A percentile compares a stretch with the other conserved stretches of the same genome.
These are phyloP conservation scores for Pezicula radicicola DNA, from an alignment of 2,329 filamentous ascomycete species.

Conservation along the genomic window DNA sequence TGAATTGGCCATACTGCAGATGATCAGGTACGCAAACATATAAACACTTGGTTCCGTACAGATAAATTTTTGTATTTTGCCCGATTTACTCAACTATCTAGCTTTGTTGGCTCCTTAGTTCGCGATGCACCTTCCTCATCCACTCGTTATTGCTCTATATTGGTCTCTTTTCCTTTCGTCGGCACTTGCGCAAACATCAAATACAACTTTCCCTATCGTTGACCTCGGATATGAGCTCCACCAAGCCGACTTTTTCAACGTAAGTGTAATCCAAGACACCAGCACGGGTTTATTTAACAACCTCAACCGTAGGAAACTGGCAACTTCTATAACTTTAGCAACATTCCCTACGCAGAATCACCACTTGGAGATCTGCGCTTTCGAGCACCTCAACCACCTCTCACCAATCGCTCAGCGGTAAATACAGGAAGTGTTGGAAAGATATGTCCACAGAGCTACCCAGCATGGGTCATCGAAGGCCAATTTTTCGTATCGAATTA, in stretches of 20 bases:
- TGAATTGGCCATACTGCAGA: no score
- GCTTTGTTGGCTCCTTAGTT: no score
- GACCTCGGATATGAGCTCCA: background rate
- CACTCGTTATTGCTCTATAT: no score
- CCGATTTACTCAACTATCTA: no score
- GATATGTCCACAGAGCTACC: slow-evolving; percentile 31
- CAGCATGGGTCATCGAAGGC: slow-evolving; percentile 31
- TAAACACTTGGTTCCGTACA: no score
- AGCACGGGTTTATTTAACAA: no score
- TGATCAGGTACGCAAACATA: no score
- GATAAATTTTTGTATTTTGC: no score
- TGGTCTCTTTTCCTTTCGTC: background rate
- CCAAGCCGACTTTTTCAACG: background rate
- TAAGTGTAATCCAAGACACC: background rate
- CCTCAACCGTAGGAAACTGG: background rate
- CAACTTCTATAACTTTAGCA: slow-evolving; percentile 10
- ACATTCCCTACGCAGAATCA: slow-evolving; percentile 39
- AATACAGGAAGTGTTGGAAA: slow-evolving; percentile 25
- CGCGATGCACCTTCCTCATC: no score
- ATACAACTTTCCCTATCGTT: background rate
- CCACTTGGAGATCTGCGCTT: slow-evolving; percentile 39
- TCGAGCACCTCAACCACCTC: slow-evolving; percentile 33
- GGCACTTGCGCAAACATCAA: background rate
- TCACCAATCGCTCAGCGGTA: slow-evolving; percentile 19
- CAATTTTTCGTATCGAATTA: slow-evolving; percentile 36